These are phyloP conservation scores for Fusarium sp. DNA, from an alignment of 2,329 filamentous ascomycete species.

Conservation along the genomic window DNA sequence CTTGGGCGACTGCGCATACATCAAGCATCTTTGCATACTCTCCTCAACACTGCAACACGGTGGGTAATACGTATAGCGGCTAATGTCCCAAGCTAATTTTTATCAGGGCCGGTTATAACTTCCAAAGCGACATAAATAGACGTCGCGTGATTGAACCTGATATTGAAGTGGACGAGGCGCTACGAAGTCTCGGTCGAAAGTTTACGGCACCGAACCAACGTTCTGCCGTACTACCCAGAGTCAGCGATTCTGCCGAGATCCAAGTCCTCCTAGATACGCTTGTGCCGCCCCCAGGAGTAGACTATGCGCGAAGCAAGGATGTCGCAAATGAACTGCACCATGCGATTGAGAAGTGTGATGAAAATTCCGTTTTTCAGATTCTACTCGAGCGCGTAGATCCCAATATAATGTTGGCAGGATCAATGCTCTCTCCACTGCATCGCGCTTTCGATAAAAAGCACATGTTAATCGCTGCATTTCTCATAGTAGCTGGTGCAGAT, in stretches of 20 bases:
- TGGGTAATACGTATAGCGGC: not conserved
- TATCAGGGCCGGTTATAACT: constrained; percentile 39
- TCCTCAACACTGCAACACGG: constrained; percentile 49
- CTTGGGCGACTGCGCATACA: constrained; percentile 46
- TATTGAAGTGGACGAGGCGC: constrained; percentile 44
- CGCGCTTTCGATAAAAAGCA: constrained; percentile 47
- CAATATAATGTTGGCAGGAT: constrained; percentile 46
- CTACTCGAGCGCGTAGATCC: constrained; percentile 46
- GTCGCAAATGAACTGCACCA: constrained; percentile 44
- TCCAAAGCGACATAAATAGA: constrained; percentile 40
- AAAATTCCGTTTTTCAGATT: constrained; percentile 46
- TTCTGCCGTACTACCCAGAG: constrained; percentile 44
- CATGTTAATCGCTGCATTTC: constrained; percentile 48
- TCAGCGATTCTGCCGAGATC: constrained; percentile 49
- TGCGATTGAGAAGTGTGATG: constrained; percentile 45
- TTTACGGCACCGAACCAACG: constrained; percentile 45
- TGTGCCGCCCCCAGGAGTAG: constrained; percentile 41
- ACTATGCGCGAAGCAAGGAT: constrained; percentile 42
- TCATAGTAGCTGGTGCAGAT: constrained; percentile 48
- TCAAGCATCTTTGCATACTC: constrained; percentile 48
- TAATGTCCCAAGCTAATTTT: constrained; percentile 20
- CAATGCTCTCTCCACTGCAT: constrained; percentile 48
- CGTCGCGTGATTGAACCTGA: constrained; percentile 49
- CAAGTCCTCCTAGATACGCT: constrained; percentile 48
- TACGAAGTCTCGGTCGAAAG: constrained; percentile 45